Conservation (phyloP, 1,139 yeast species). For the Chernovozyma aurita region DNA sequence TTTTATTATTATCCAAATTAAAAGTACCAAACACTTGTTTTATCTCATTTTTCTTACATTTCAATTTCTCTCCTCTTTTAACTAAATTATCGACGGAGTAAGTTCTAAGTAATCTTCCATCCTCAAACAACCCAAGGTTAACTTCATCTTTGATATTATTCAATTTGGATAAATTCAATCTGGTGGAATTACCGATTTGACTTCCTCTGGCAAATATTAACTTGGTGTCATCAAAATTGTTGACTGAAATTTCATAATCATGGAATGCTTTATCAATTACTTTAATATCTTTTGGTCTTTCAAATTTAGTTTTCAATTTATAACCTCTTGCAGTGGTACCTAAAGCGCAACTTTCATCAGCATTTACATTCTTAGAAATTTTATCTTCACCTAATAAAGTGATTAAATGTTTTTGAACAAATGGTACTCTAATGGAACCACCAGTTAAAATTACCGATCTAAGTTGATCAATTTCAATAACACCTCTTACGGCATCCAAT, state of each 20-base stretch:
- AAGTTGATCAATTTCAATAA: slow-evolving; percentile 34
- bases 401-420: slow-evolving; percentile 60
- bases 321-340: slow-evolving; percentile 88
- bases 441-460: slow-evolving; percentile 80
- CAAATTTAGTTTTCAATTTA: slow-evolving; percentile 39
- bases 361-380: slow-evolving; percentile 84
- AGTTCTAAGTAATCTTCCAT: slow-evolving; percentile 44
- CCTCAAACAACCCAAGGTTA: slow-evolving; percentile 49
- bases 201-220: slow-evolving; percentile 43
- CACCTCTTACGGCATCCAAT: slow-evolving; percentile 40
- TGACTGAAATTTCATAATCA: slow-evolving; percentile 35
- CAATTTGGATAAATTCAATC: slow-evolving; percentile 30
- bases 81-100: slow-evolving; percentile 25
- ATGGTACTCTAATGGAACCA: slow-evolving; percentile 89
- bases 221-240: slow-evolving; percentile 23
- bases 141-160: slow-evolving; percentile 20
- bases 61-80: slow-evolving; percentile 39
- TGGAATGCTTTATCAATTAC: slow-evolving; percentile 54
- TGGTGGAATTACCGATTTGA: slow-evolving; percentile 20
- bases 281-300: slow-evolving; percentile 57
- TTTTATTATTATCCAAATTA: slow-evolving; percentile 43
- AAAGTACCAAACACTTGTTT: slow-evolving; percentile 40
- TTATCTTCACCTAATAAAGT: slow-evolving; percentile 55
- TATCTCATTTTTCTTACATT: slow-evolving; percentile 35
- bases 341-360: slow-evolving; percentile 91